Conservation (phyloP, 441 rosid species). For the Syzygium syzygioides region DNA sequence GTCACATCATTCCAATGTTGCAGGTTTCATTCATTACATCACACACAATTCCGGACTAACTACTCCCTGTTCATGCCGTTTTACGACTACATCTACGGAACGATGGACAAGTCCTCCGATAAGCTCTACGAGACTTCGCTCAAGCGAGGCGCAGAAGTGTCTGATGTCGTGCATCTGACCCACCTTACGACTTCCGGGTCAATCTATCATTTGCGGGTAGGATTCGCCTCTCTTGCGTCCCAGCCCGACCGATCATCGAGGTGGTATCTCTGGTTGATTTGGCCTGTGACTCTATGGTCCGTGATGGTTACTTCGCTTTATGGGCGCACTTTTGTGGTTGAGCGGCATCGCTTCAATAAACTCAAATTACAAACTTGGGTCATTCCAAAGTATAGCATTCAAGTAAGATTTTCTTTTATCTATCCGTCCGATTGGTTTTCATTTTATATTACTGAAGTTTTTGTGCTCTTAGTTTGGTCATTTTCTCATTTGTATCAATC, state of each 20-base stretch:
- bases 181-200: slow-evolving; percentile 46
- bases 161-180: slow-evolving; percentile 41
- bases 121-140: slow-evolving; percentile 27
- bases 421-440: neutral
- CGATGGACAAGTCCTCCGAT: slow-evolving; percentile 37
- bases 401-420: slow-evolving; percentile 12
- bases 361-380: slow-evolving; percentile 46
- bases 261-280: slow-evolving; percentile 24
- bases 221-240: slow-evolving; percentile 24
- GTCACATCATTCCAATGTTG: neutral
- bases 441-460: neutral
- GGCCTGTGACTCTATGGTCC: slow-evolving; percentile 22
- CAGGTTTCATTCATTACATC: slow-evolving; percentile 36
- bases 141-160: slow-evolving; percentile 26
- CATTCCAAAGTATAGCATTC: slow-evolving; percentile 33
- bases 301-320: slow-evolving; percentile 10
- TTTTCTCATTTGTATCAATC: neutral
- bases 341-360: slow-evolving; percentile 30
- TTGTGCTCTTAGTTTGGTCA: neutral
- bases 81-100: slow-evolving; percentile 30
- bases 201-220: slow-evolving; percentile 35
- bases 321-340: slow-evolving; percentile 24
- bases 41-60: slow-evolving; percentile 32
- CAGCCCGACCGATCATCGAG: slow-evolving; percentile 9
- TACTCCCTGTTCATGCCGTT: slow-evolving; percentile 37